Conservation (phyloP, 2,329 filamentous ascomycete species). For the Colletotrichum theobromicola region DNA sequence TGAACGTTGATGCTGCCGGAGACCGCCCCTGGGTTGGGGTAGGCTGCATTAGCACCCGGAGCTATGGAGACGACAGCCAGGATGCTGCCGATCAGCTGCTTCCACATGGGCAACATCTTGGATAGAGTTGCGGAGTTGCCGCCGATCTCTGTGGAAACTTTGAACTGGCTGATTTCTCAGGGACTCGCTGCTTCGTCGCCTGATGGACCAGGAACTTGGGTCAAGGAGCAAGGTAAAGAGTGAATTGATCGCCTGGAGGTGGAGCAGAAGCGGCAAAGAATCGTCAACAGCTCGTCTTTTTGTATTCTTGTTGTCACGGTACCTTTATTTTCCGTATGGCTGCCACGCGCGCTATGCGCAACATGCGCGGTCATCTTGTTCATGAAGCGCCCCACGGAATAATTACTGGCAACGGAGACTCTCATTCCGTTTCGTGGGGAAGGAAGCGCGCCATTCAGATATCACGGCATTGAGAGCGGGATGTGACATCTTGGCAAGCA, state of each 20-base stretch:
- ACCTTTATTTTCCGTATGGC: background rate
- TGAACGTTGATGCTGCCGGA: slow-evolving; percentile 30
- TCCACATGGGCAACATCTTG: slow-evolving; percentile 23
- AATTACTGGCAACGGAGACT: background rate
- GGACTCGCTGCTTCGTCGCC: background rate
- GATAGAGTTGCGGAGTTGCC: background rate
- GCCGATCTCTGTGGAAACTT: background rate
- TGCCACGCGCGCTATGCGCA: background rate
- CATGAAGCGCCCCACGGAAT: slow-evolving; percentile 17
- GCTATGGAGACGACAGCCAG: slow-evolving; percentile 24
- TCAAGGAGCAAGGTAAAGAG: background rate
- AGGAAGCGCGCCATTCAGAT: background rate
- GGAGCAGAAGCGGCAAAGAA: background rate
- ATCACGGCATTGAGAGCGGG: background rate
- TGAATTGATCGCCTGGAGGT: background rate
- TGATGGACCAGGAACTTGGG: rapidly evolving
- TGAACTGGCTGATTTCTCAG: background rate
- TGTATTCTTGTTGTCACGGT: background rate
- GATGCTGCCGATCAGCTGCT: slow-evolving; percentile 25
- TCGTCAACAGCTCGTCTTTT: background rate
- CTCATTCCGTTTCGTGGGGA: background rate
- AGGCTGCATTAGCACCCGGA: slow-evolving; percentile 4
- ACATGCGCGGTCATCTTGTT: background rate
- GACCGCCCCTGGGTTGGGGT: slow-evolving; percentile 28
- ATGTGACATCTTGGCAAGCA: background rate